Conservation (phyloP, 306 rosid genomes). For the Castanea crenata region DNA sequence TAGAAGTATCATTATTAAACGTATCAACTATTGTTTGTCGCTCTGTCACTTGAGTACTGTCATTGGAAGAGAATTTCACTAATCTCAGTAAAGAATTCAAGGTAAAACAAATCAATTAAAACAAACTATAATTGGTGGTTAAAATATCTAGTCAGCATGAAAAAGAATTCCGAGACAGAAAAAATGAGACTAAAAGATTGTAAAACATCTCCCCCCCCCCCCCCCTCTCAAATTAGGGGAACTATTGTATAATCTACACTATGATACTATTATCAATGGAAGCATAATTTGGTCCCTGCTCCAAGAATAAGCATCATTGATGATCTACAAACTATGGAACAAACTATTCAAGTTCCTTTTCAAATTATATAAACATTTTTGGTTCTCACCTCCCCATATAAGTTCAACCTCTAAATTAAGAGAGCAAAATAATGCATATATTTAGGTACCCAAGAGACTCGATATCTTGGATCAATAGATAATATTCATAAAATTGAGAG, state of each 20-base stretch:
- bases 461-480: no score
- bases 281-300: background rate
- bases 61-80: slow-evolving; percentile 23
- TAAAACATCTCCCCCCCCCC: background rate
- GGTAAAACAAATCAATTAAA: background rate
- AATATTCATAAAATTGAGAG: no score
- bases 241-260: background rate
- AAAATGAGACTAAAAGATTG: background rate
- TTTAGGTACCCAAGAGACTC: no score
- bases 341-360: no score
- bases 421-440: no score
- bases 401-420: no score
- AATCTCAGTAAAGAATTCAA: background rate
- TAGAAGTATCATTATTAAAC: slow-evolving; percentile 74
- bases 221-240: background rate
- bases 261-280: no score
- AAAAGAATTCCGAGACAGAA: background rate
- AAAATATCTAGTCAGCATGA: background rate
- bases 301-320: background rate
- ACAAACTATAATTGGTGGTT: background rate
- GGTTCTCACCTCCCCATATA: no score
- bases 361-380: no score
- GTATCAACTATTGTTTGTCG: slow-evolving; percentile 95
- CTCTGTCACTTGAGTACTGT: slow-evolving; percentile 89
- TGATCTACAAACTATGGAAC: no score